Evolutionary conservation across 495 filamentous ascomycete genomes (phyloP).

Genomic region (Lasiosphaeria hispida): DNA sequence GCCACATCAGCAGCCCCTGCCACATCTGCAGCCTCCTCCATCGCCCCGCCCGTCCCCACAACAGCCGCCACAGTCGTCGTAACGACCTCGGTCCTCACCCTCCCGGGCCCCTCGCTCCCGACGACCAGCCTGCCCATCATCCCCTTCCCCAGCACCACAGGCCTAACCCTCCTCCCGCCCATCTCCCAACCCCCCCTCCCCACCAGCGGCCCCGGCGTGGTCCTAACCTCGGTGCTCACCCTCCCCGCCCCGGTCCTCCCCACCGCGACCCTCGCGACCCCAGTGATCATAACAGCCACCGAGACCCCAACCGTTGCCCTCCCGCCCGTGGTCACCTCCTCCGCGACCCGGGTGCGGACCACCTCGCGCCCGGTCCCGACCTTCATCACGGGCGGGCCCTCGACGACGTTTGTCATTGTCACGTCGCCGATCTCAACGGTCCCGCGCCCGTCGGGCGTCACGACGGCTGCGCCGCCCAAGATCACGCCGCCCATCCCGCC

Average conservation of each 20-base stretch:
- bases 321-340: background rate
- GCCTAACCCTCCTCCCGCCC: background rate
- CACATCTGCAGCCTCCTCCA: background rate
- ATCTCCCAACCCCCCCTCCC: background rate
- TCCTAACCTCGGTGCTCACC: background rate
- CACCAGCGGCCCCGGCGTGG: background rate
- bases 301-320: background rate
- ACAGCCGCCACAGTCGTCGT: background rate
- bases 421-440: slow-evolving; percentile 17
- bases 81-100: background rate
- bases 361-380: background rate
- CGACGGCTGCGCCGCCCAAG: background rate
- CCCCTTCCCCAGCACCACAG: background rate
- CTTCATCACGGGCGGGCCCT: background rate
- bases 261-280: background rate
- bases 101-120: background rate
- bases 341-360: background rate
- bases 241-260: background rate
- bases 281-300: background rate
- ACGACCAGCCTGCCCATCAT: background rate
- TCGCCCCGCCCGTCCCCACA: background rate
- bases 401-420: slow-evolving; percentile 8
- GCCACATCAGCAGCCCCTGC: background rate
- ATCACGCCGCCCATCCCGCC: slow-evolving; percentile 6
- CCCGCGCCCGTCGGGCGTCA: background rate